phyloP scores from a whole-genome alignment of 805 yeast genomes.

The Kazachstania africana region DNA sequence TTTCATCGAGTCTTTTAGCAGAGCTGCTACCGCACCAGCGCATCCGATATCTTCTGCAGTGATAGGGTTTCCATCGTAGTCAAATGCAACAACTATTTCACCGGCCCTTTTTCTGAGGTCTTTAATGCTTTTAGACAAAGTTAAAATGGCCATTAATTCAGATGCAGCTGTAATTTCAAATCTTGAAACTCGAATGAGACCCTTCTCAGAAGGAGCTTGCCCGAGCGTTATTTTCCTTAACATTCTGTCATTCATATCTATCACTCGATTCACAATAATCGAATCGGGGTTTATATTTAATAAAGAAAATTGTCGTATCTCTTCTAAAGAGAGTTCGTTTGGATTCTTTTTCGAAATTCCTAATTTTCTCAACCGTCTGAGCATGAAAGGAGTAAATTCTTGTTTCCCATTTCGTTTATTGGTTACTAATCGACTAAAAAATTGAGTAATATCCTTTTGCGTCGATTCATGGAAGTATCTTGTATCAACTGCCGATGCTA shows the following conservation, averaged over 20 bases:
- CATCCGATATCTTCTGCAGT: slow-evolving; percentile 92
- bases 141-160: slow-evolving; percentile 92
- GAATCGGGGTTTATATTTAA: slow-evolving; percentile 83
- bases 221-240: slow-evolving; percentile 84
- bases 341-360: slow-evolving; percentile 80
- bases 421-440: slow-evolving; percentile 81
- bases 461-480: slow-evolving; percentile 92
- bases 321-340: slow-evolving; percentile 66
- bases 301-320: slow-evolving; percentile 62
- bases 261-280: slow-evolving; percentile 85
- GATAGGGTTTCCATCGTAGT: slow-evolving; percentile 62
- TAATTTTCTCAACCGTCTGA: slow-evolving; percentile 60
- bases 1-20: slow-evolving; percentile 90
- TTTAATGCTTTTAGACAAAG: slow-evolving; percentile 61
- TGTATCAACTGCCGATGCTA: slow-evolving; percentile 95
- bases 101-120: slow-evolving; percentile 88
- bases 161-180: slow-evolving; percentile 95
- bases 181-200: slow-evolving; percentile 74
- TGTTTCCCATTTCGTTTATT: slow-evolving; percentile 62
- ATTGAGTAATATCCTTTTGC: slow-evolving; percentile 63
- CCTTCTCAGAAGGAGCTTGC: slow-evolving; percentile 88
- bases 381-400: slow-evolving; percentile 68
- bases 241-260: slow-evolving; percentile 88
- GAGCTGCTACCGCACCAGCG: slow-evolving; percentile 92
- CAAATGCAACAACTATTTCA: slow-evolving; percentile 78